Base-by-base conservation (phyloP, 2,329 filamentous ascomycete genomes). In the Sclerotinia nivalis region DNA sequence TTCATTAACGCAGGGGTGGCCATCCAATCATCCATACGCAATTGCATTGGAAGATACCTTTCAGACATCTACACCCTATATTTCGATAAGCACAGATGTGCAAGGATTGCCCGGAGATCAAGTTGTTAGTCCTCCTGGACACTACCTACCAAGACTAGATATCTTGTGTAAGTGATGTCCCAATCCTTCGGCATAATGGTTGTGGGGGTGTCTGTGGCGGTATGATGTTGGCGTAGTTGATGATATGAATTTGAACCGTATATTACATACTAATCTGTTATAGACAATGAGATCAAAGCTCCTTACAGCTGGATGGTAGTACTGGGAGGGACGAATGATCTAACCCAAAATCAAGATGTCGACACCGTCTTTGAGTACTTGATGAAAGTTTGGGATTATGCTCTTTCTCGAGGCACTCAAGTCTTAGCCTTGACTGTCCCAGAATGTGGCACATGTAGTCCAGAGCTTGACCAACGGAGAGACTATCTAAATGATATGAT, bases 301-400 rank as follows among this genome's bases (percentile, higher is more conserved):
- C 74, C 75, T 13, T 78, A 76, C 28, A 86, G 90, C 80, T 91
- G 88, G 87, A 84, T 86, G 20, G 84, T 91, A 45, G 78, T 90
- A 6, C 82, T 91, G 2, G 88, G 87, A 12, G 89, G 88, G 2
- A 90, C 88, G 62, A 91, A 91, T 74, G 88, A 91, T 73, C 77
- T 91, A 7, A 84, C 78, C 31, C 81, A 80, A 71, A 75, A 77
- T 12, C 73, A 74, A 47, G 20, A 59, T 2, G 73, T 82, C 12
- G 78, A 83, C 0, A 75, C 80, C 1, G 85, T 89, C 31, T 85
- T 84, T 73, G 75, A 81, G 9, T 80, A 80, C 12, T 83, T 90
- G 20, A 79, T 84, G 72, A 76, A 80, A 13, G 77, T 81, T 50
- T 91, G 86, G 84, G 78, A 81, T 56, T 77, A 86, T 2, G 81